Evolutionary conservation across 257 asterid genomes (phyloP).

Genomic region (Leptodermis oblonga): DNA sequence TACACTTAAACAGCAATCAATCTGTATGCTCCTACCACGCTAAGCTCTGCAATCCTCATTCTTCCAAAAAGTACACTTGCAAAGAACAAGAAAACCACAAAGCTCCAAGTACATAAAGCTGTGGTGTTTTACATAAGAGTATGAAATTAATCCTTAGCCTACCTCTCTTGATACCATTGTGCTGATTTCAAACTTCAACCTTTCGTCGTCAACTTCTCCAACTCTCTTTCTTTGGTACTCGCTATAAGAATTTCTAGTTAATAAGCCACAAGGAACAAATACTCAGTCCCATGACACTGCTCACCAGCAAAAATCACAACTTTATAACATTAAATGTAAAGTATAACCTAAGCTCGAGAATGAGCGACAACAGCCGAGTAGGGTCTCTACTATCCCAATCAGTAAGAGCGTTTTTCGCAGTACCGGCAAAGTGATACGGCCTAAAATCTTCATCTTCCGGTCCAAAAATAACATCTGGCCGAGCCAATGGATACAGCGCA

Average conservation of each 20-base stretch:
- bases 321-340: neutral
- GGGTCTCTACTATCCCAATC: slow-evolving; percentile 85
- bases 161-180: slow-evolving; percentile 93
- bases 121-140: neutral
- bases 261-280: neutral
- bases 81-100: neutral
- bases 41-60: neutral
- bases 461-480: slow-evolving; percentile 83
- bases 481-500: slow-evolving; percentile 73
- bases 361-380: slow-evolving; percentile 54
- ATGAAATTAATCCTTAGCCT: slow-evolving; percentile 22
- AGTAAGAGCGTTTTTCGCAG: slow-evolving; percentile 41
- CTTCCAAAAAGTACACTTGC: neutral
- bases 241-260: slow-evolving; percentile 58
- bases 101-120: neutral
- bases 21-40: neutral
- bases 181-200: slow-evolving; percentile 82
- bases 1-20: neutral
- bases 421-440: slow-evolving; percentile 39
- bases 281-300: neutral
- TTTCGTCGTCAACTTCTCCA: slow-evolving; percentile 70
- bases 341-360: slow-evolving; percentile 70
- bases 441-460: slow-evolving; percentile 69
- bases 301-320: neutral
- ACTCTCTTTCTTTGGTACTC: slow-evolving; percentile 71